Conservation (phyloP, 1,139 yeast species). For the Yamadazyma diospyri region DNA sequence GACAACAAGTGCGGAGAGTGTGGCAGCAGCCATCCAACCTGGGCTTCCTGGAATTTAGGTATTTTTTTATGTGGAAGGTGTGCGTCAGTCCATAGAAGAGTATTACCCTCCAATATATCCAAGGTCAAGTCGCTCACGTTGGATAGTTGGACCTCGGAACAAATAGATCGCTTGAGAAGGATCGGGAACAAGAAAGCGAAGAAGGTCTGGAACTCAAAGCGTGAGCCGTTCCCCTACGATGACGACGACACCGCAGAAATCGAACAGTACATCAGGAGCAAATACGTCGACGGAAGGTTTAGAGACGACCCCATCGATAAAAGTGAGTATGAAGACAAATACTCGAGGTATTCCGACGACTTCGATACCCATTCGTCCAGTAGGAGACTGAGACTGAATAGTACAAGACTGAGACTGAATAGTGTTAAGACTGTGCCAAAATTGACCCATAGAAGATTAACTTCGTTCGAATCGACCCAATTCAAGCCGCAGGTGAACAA, state of each 20-base stretch:
- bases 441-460: slow-evolving; percentile 40
- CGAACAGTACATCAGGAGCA: slow-evolving; percentile 51
- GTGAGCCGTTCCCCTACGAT: slow-evolving; percentile 67
- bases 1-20: slow-evolving; percentile 76
- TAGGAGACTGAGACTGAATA: slow-evolving; percentile 11
- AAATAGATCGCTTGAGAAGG: slow-evolving; percentile 53
- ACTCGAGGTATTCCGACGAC: slow-evolving; percentile 8
- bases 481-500: slow-evolving; percentile 38
- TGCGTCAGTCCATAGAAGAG: slow-evolving; percentile 71
- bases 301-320: slow-evolving; percentile 30
- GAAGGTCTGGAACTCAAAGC: slow-evolving; percentile 58
- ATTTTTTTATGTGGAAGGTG: slow-evolving; percentile 74
- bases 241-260: slow-evolving; percentile 52
- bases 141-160: slow-evolving; percentile 70
- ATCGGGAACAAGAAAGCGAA: slow-evolving; percentile 68
- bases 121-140: slow-evolving; percentile 77
- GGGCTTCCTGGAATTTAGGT: slow-evolving; percentile 53
- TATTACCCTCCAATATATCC: slow-evolving; percentile 53
- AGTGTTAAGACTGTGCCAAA: slow-evolving; percentile 25
- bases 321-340: slow-evolving; percentile 19
- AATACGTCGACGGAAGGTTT: slow-evolving; percentile 46
- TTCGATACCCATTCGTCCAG: slow-evolving; percentile 1
- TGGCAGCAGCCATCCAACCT: slow-evolving; percentile 57
- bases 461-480: slow-evolving; percentile 41
- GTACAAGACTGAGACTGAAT: slow-evolving; percentile 22